Conservation (phyloP, 78 protist species). For the Pelomyxa schiedti region DNA sequence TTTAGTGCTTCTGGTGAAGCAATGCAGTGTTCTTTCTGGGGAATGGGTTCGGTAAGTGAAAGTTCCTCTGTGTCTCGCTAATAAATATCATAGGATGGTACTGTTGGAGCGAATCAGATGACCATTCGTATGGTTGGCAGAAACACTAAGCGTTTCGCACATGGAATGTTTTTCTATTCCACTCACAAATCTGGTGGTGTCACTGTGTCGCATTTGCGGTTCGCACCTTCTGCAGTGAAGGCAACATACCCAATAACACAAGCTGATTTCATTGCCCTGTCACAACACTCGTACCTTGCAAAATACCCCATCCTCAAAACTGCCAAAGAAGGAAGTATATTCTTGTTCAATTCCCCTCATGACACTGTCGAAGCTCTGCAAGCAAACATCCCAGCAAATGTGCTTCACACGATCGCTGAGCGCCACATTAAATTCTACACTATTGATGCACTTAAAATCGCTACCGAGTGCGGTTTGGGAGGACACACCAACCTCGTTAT, state of each 20-base stretch:
- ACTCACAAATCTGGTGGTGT: constrained; percentile 55
- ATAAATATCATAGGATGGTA: too few species aligned
- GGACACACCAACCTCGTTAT: constrained; percentile 40
- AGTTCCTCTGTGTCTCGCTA: too few species aligned
- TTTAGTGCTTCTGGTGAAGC: constrained; percentile 12
- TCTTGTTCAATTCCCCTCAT: constrained; percentile 33
- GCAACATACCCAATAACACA: constrained; percentile 21
- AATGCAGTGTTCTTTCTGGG: constrained; percentile 48
- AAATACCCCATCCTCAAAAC: constrained; percentile 13
- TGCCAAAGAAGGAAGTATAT: constrained; percentile 7
- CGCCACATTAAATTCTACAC: constrained; percentile 30
- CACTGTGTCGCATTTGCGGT: constrained; percentile 58
- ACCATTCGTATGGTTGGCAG: constrained; percentile 42
- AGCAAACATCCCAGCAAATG: constrained; percentile 10
- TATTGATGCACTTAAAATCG: constrained; percentile 47
- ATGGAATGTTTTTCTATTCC: constrained; percentile 56
- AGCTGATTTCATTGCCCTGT: constrained; percentile 63
- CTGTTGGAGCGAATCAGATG: constrained; percentile 62
- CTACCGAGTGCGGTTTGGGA: constrained; percentile 20
- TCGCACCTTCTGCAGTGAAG: constrained; percentile 40
- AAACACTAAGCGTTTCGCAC: constrained; percentile 21
- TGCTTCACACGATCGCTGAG: constrained; percentile 13
- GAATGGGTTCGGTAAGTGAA: constrained; percentile 53
- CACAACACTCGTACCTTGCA: constrained; percentile 3
- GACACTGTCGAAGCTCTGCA: constrained; percentile 15